Evolutionary conservation across 2,329 filamentous ascomycete species (phyloP).

Genomic region (Tolypocladium tundrense): DNA sequence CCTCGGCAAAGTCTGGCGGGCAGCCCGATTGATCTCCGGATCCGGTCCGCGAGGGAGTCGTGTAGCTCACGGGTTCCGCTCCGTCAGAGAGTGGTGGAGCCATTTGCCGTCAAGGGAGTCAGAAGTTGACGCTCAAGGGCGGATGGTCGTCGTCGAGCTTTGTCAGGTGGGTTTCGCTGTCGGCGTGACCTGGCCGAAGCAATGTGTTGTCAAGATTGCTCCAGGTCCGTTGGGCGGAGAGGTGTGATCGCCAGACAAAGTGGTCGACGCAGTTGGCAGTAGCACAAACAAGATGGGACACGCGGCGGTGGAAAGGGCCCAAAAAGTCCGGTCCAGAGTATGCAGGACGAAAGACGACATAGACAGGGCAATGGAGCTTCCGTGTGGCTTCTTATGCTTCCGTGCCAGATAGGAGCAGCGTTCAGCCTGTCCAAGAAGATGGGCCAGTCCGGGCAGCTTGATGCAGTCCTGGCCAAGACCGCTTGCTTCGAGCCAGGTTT

Average conservation of each 20-base stretch:
- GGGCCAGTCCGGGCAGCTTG: background rate
- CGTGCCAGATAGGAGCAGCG: background rate
- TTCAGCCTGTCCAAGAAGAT: background rate
- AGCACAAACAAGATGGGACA: slow-evolving; percentile 7
- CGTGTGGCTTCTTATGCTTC: background rate
- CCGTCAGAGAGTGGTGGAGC: slow-evolving; percentile 17
- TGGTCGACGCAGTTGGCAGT: slow-evolving; percentile 1
- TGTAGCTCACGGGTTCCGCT: slow-evolving; percentile 20
- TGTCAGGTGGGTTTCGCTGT: background rate
- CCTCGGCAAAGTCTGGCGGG: slow-evolving; percentile 14
- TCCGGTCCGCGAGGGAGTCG: slow-evolving; percentile 14
- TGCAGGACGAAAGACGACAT: background rate
- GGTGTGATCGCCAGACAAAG: background rate
- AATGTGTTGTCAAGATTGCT: background rate
- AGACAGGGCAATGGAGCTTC: background rate
- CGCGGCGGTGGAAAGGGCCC: background rate
- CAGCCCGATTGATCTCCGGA: slow-evolving; percentile 17
- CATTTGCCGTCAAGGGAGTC: slow-evolving; percentile 10
- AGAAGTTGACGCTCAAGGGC: background rate
- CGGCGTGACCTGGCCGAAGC: background rate
- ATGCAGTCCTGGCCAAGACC: background rate
- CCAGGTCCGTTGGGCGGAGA: background rate
- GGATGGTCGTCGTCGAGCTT: background rate
- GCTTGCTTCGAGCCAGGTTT: slow-evolving; percentile 1
- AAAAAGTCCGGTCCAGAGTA: background rate